A percentile compares a stretch with the other conserved stretches of the same genome.
phyloP scores from a whole-genome alignment of 2,329 filamentous ascomycete species.

The Sphaceloma murrayae region DNA sequence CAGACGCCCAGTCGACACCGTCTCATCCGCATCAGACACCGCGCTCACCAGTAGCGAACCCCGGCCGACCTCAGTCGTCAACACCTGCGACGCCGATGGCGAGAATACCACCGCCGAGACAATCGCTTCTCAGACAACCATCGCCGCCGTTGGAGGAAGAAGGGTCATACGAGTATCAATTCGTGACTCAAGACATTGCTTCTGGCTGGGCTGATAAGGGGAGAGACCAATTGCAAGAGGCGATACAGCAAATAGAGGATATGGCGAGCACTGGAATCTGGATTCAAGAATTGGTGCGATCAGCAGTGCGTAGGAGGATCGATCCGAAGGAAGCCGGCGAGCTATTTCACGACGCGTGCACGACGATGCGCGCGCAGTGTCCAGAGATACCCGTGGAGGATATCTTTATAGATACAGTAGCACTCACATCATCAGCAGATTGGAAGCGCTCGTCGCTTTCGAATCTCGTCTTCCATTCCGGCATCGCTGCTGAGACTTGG shows the following conservation, averaged over 20 bases:
- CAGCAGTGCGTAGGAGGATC: slow-evolving; percentile 61
- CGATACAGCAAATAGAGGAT: slow-evolving; percentile 56
- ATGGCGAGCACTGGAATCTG: slow-evolving; percentile 60
- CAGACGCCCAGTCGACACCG: slow-evolving; percentile 14
- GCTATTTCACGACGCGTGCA: slow-evolving; percentile 65
- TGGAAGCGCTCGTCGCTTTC: slow-evolving; percentile 49
- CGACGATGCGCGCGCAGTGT: slow-evolving; percentile 40
- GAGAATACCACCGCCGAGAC: slow-evolving; percentile 16
- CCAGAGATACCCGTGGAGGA: slow-evolving; percentile 42
- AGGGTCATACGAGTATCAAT: slow-evolving; percentile 57
- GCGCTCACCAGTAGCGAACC: slow-evolving; percentile 4
- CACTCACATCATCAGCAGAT: slow-evolving; percentile 66
- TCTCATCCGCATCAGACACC: slow-evolving; percentile 6
- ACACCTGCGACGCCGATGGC: slow-evolving; percentile 16
- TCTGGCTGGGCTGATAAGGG: slow-evolving; percentile 58
- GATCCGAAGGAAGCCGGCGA: slow-evolving; percentile 59
- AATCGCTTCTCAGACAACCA: slow-evolving; percentile 17
- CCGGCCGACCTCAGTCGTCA: slow-evolving; percentile 16
- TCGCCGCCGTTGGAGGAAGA: slow-evolving; percentile 20
- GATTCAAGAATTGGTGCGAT: slow-evolving; percentile 76
- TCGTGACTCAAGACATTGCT: slow-evolving; percentile 61
- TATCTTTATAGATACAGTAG: slow-evolving; percentile 74
- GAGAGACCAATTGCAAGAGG: slow-evolving; percentile 56
- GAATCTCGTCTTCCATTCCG: slow-evolving; percentile 61
- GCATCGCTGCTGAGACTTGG: slow-evolving; percentile 61